Conservation (phyloP, 2,329 filamentous ascomycete species). For the Claviceps quebecensis region DNA sequence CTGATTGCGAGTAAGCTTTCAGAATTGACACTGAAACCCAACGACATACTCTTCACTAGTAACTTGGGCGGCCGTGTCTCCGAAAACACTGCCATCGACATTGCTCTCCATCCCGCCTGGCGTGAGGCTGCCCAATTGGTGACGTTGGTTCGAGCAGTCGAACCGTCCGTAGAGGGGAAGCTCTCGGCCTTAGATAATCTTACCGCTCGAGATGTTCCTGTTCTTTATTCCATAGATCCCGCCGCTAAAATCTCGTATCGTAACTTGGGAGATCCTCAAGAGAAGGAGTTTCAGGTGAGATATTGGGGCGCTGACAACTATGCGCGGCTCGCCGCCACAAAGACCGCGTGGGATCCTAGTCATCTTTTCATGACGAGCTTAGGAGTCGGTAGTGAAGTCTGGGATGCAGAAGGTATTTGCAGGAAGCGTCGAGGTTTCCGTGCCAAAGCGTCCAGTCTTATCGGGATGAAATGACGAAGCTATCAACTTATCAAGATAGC, state of each 20-base stretch:
- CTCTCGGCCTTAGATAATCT: not conserved
- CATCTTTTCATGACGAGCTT: not conserved
- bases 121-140: not conserved
- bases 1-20: not conserved
- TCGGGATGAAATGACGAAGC: not conserved
- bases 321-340: not conserved
- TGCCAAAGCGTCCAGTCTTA: too few species aligned
- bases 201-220: not conserved
- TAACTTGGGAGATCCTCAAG: not conserved
- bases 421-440: not conserved
- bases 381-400: not conserved
- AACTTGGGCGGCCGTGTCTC: not conserved
- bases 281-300: not conserved
- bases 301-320: not conserved
- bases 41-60: not conserved
- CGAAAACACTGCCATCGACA: not conserved
- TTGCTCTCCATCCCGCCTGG: conserved; percentile 1
- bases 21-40: not conserved
- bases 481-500: not conserved
- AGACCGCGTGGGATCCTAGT: not conserved
- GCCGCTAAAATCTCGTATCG: not conserved
- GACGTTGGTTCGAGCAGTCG: not conserved
- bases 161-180: not conserved
- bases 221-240: not conserved
- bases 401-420: not conserved